Conservation (phyloP, 208 protist species). For the Wallacemonas sp. region DNA sequence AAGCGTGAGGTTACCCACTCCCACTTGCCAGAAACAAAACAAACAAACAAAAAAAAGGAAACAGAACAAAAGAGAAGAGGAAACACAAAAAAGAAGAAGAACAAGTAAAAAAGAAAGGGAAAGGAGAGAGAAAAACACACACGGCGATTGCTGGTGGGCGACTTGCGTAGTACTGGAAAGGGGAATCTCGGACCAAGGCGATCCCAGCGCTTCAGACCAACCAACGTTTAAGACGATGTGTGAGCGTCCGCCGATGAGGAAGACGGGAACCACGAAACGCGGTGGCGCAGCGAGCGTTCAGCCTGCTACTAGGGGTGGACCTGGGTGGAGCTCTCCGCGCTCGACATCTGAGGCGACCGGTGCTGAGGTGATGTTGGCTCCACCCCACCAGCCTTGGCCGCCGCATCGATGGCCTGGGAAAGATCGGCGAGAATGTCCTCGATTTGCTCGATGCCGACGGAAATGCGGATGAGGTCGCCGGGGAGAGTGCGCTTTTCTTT, state of each 20-base stretch:
- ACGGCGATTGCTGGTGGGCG: too few relatives aligned
- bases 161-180: too few relatives aligned
- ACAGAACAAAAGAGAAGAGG: constrained; percentile 3
- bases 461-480: constrained; percentile 90
- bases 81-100: constrained; percentile 7
- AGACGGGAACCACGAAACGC: background rate
- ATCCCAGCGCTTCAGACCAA: too few relatives aligned
- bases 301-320: background rate
- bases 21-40: constrained; percentile 18
- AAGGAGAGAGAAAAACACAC: too few relatives aligned
- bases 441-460: constrained; percentile 94
- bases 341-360: background rate
- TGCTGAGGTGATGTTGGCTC: constrained; percentile 13
- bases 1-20: constrained; percentile 10
- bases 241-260: background rate
- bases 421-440: constrained; percentile 93
- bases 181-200: too few relatives aligned
- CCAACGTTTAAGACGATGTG: too few relatives aligned
- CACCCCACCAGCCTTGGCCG: constrained; percentile 19
- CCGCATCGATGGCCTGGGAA: constrained; percentile 67
- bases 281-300: background rate
- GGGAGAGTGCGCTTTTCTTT: constrained; percentile 83
- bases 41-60: constrained; percentile 11
- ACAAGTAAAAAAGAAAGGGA: constrained; percentile 12
- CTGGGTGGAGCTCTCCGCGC: background rate